phyloP scores from a whole-genome alignment of 75 land plant species.

The Selaginella moellendorffii region DNA sequence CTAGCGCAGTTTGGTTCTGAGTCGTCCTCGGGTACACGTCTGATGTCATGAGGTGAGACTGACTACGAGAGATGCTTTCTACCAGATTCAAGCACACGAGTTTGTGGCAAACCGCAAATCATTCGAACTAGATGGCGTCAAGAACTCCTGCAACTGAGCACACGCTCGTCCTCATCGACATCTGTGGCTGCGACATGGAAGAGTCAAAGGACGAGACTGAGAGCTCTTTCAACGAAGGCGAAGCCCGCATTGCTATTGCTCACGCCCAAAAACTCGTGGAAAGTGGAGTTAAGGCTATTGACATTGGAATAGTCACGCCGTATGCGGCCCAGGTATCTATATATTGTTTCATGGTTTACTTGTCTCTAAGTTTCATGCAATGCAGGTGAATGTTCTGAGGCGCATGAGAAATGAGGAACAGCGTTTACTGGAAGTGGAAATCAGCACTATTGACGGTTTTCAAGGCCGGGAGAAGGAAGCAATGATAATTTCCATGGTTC shows the following conservation, averaged over 20 bases:
- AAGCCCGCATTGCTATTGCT: conserved; percentile 68
- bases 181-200: conserved; percentile 44
- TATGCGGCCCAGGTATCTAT: conserved; percentile 79
- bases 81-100: conserved; percentile 2
- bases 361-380: neutral
- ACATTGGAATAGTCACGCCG: conserved; percentile 92
- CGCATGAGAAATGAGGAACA: conserved; percentile 52
- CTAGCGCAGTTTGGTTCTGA: too few species aligned
- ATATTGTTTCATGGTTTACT: neutral
- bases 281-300: conserved; percentile 57
- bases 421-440: conserved; percentile 66
- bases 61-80: neutral
- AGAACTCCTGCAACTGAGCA: neutral
- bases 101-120: conserved; percentile 3
- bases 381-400: conserved; percentile 59
- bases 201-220: conserved; percentile 93
- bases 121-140: conserved; percentile 2
- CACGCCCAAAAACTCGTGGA: conserved; percentile 73
- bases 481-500: conserved; percentile 93
- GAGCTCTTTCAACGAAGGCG: conserved; percentile 91
- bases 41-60: too few species aligned
- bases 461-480: conserved; percentile 99
- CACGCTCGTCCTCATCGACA: neutral
- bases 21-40: too few species aligned
- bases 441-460: conserved; percentile 94